phyloP scores from a whole-genome alignment of 371 early-diverging fungal genomes.

The Neoconidiobolus thromboides region DNA sequence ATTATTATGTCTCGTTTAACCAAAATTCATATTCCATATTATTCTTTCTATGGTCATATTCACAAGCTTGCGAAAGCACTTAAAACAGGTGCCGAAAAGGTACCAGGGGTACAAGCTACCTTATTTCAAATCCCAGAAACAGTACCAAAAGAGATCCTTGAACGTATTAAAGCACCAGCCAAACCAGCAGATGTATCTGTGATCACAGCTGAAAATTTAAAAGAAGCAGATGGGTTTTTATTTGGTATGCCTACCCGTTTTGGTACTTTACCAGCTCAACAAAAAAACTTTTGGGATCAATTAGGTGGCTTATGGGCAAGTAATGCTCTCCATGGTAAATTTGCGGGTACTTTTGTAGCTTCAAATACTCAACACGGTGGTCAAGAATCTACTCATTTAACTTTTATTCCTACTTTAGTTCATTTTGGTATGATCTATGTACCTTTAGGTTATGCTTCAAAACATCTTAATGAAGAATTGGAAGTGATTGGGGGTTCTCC shows the following conservation, averaged over 20 bases:
- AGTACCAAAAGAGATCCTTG: constrained; percentile 35
- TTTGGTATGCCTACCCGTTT: constrained; percentile 65
- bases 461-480: constrained; percentile 23
- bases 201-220: constrained; percentile 29
- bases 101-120: too few species aligned
- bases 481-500: constrained; percentile 46
- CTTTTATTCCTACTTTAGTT: constrained; percentile 40
- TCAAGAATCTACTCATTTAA: constrained; percentile 53
- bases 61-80: too few species aligned
- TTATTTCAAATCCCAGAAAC: constrained; percentile 39
- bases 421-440: constrained; percentile 70
- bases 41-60: too few species aligned
- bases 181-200: constrained; percentile 33
- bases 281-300: constrained; percentile 47
- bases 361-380: constrained; percentile 58
- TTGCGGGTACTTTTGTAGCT: constrained; percentile 49
- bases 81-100: too few species aligned
- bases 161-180: constrained; percentile 46
- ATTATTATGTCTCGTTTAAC: too few species aligned
- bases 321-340: constrained; percentile 46
- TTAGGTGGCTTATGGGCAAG: constrained; percentile 55
- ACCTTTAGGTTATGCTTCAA: constrained; percentile 40
- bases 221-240: constrained; percentile 52
- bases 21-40: too few species aligned
- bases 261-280: constrained; percentile 53